Evolutionary conservation across 2,329 filamentous ascomycete species (phyloP), one percentile per base, ranked within the genome.

Genomic region (Didymella arachidicola): DNA sequence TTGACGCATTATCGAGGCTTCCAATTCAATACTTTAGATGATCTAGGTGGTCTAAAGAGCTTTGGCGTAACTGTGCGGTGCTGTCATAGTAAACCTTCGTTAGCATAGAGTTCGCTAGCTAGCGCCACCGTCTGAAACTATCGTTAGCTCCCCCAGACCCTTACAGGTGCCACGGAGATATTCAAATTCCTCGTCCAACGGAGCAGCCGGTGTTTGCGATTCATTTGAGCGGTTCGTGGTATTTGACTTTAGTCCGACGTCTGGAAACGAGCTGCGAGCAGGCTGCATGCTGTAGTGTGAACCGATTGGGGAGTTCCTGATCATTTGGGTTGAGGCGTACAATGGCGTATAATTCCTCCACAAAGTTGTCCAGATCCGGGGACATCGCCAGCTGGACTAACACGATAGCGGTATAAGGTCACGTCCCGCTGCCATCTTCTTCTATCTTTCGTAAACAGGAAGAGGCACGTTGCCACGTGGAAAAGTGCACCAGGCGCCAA

Each of bases 21-120:
- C 49, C 44, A 39, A 30, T 44, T 38, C 56, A 58, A 53, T 53
- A 53, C 18, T 14, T 42, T 53, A 47, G 48, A 29, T 18, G 22
- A 36, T 58, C 49, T 58, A 53, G 56, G 38, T 58, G 39, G 18
- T 29, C 18, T 4, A n/a, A 18, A 38, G 27, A 44, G 49, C 44
- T 44, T 27, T 49, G 44, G 30, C 39, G 44, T 34, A 41, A 39
- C 50, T 46, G 44, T 41, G 39, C 45, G 30, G 38, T 58, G 16
- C 55, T 58, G 49, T 58, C 49, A 58, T 27, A 45, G 30, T 19
- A 36, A 58, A 49, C 44, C n/a, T 58, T 50, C 39, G 22, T 26
- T 16, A 12, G 18, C 8, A 29, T 45, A 58, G 12, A 39, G 38
- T 58, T 49, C 16, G 38, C 49, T 58, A 58, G 49, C 38, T 49